These are phyloP conservation scores for Pythium scleroteichum DNA, from an alignment of 352 stramenopile species.

Conservation along the genomic window DNA sequence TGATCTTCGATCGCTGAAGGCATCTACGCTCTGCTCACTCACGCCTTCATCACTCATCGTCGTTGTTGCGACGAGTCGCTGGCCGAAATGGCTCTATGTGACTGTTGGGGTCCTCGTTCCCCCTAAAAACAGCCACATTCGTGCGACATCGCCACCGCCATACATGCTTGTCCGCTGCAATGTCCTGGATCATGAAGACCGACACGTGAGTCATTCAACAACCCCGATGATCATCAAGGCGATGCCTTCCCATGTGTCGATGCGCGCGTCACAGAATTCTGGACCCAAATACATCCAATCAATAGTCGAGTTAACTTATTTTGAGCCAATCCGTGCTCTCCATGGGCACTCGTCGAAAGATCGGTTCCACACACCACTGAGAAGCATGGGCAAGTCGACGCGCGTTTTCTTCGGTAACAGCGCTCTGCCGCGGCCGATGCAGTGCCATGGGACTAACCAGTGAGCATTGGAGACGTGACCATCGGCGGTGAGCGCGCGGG, in stretches of 20 bases:
- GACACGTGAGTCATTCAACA: no score
- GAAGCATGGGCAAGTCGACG: conserved; percentile 21
- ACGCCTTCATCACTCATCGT: conserved; percentile 58
- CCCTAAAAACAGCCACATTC: background rate
- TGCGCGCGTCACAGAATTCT: background rate
- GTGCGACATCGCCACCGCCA: no score
- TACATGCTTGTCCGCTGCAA: no score
- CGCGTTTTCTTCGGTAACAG: conserved; percentile 47
- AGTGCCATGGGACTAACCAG: background rate
- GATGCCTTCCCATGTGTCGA: no score
- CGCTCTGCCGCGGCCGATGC: background rate
- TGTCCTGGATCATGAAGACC: no score
- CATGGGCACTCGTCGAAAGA: background rate
- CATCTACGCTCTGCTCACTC: no score
- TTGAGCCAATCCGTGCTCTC: background rate
- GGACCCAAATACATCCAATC: background rate
- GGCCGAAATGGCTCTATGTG: no score
- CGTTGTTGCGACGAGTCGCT: background rate
- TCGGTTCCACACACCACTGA: background rate
- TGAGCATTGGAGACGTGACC: conserved; percentile 76
- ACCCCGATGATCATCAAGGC: no score
- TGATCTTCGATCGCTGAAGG: background rate
- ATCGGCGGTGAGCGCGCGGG: conserved; percentile 82
- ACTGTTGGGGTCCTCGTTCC: background rate
- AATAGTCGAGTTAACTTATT: background rate